Evolutionary conservation across 768 basidiomycete genomes (phyloP).

Genomic region (Leucosporidium creatinivorum): DNA sequence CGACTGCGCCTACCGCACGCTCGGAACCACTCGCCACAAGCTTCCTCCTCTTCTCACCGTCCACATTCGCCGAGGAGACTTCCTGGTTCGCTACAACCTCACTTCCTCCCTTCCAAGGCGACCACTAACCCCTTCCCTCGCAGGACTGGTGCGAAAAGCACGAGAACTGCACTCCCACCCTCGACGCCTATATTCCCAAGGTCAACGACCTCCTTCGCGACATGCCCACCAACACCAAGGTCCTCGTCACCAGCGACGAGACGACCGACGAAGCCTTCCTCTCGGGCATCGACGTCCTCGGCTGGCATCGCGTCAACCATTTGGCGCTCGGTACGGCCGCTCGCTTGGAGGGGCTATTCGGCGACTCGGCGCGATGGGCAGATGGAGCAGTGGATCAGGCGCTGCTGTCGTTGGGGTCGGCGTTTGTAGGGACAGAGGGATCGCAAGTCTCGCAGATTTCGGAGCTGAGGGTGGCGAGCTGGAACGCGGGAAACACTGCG

Average conservation of each 20-base stretch:
- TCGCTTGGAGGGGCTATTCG: conserved; percentile 8
- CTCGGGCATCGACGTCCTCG: conserved; percentile 17
- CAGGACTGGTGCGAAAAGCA: not conserved
- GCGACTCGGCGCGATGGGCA: conserved; percentile 22
- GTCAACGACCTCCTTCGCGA: not conserved
- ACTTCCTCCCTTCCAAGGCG: too few species aligned
- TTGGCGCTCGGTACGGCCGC: conserved; percentile 14
- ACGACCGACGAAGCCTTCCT: conserved; percentile 23
- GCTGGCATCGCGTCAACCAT: conserved; percentile 30
- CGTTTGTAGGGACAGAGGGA: conserved; percentile 26
- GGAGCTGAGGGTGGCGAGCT: too few species aligned
- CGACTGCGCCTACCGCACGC: not conserved
- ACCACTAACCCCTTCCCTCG: too few species aligned
- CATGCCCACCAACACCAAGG: not conserved
- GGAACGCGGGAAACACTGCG: too few species aligned
- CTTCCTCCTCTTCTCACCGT: conserved; percentile 15
- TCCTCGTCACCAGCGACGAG: conserved; percentile 31
- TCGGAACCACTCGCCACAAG: conserved; percentile 10
- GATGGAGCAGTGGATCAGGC: conserved; percentile 31
- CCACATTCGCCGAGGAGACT: conserved; percentile 20
- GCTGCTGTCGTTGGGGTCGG: conserved; percentile 12
- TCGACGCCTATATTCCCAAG: conserved; percentile 13
- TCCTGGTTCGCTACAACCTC: not conserved
- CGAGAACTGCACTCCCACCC: conserved; percentile 14
- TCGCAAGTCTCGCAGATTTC: conserved; percentile 12